Percentiles rank a stretch among this genome's conserved stretches.
Evolutionary conservation across 2,329 filamentous ascomycete species (phyloP).

Genomic region (Pseudovirgaria hyperparasitica): DNA sequence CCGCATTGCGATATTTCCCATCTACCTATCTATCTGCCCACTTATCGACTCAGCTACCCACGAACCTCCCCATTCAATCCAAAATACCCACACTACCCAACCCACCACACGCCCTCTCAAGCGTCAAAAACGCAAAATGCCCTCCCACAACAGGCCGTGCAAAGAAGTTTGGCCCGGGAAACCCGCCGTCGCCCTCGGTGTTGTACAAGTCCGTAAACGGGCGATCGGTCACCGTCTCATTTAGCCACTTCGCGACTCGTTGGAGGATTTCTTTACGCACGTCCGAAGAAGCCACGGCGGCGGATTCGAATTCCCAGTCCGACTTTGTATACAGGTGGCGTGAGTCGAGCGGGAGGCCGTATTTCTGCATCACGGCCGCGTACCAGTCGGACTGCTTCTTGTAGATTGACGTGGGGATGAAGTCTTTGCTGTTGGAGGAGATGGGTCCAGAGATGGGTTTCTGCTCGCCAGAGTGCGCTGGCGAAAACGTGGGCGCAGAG

Average conservation of each 20-base stretch:
- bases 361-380: slow-evolving; percentile 62
- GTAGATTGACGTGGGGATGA: slow-evolving; percentile 67
- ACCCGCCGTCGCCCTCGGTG: slow-evolving; percentile 65
- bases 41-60: no score
- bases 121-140: slow-evolving; percentile 74
- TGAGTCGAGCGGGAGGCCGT: slow-evolving; percentile 70
- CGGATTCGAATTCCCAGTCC: slow-evolving; percentile 85
- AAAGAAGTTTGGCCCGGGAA: slow-evolving; percentile 63
- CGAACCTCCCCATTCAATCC: no score
- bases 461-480: slow-evolving; percentile 7
- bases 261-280: slow-evolving; percentile 61
- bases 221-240: slow-evolving; percentile 63
- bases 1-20: no score
- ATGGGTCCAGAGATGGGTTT: slow-evolving; percentile 3
- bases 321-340: slow-evolving; percentile 78
- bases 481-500: slow-evolving; percentile 6
- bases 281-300: slow-evolving; percentile 57
- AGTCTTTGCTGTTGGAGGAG: slow-evolving; percentile 27
- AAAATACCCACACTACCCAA: no score
- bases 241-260: slow-evolving; percentile 67
- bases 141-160: slow-evolving; percentile 74
- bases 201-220: slow-evolving; percentile 75
- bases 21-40: no score
- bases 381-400: slow-evolving; percentile 73
- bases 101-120: slow-evolving; percentile 67